Base-by-base conservation (phyloP, 768 basidiomycete genomes). In the Clathrus columnatus region DNA sequence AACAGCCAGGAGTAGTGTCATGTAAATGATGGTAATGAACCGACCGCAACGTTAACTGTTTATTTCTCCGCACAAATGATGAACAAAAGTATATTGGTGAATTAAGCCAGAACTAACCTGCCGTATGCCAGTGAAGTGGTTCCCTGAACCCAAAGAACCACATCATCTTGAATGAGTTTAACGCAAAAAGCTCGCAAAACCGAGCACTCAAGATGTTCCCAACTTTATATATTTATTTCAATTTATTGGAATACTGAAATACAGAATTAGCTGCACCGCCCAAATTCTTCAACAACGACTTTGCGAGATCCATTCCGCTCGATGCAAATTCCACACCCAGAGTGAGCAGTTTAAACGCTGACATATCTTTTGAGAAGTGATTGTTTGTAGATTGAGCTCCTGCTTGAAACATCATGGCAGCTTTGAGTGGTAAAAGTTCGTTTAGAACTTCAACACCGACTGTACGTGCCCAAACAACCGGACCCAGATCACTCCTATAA, bases 381-480 rank as follows among this genome's bases (percentile, higher is more conserved):
- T 20, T 36, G 4, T 18, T 14, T 11, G 41, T 42, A 24, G 20
- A 29, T n/a, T 55, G 29, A 0, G 76, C 77, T 4, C 86, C 94
- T 8, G 88, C 94, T 14, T 77, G 73, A 65, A 83, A 77, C 88
- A 98, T 91, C 16, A 99, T 66, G 1, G 85, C 81, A 16, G 80
- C 79, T 71, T 98, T 97, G 58, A 98, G 61, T 0, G 81, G 73
- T 56, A 87, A 85, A 16, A 96, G 69, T 69, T 98, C 93, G 63
- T 98, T 96, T 44, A 98, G 61, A 10, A 96, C 82, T 63, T 98
- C 95, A 18, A 97, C 65, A 1, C 96, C 96, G 16, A 85, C 78
- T 0, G 87, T 87, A 51, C 95, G 81, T 2, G 83, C 83, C 89
- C 89, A 92, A 17, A 96, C 92, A 11, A 93, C 64, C 1, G 85